Evolutionary conservation across 108 stramenopile species (phyloP), one percentile per base, ranked within the genome.

Genomic region (Skeletonema tropicum): DNA sequence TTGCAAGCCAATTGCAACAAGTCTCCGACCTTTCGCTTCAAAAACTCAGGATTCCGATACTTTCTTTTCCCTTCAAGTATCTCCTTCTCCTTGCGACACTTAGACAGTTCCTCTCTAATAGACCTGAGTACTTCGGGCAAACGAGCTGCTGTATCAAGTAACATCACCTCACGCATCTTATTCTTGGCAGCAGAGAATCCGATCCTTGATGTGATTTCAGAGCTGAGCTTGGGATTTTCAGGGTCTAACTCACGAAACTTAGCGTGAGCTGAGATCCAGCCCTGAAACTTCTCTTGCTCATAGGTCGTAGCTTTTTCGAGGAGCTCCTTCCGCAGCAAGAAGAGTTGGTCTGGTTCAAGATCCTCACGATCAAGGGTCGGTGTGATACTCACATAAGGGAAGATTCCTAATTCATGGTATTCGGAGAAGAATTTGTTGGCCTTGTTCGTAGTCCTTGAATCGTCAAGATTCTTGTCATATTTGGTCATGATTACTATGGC

Each of bases 401-500:
- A 82, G 49, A 86, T 69, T 15, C 68, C 36, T 60, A 87, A 85
- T 30, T 83, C 75, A 35, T 83, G 71, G 58, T 84, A 92, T 57
- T 92, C 88, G 4, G 73, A 14, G 60, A 92, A 92, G 66, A 92
- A 92, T 6, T 83, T 77, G 62, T 92, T 92, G 19, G 89, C 86
- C 66, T 92, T 92, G 68, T 73, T 87, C 5, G 83, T 85, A 52
- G 81, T 86, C 25, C 86, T 74, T 6, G 86, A 48, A 83, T 92
- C 89, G 2, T 84, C 86, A 3, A 88, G 74, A 38, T 92, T 84
- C 36, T 88, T 92, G 65, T 92, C 91, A 64, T 88, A 92, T 60
- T 92, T 92, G 15, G 89, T 90, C 91, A 92, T 92, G 11, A 92
- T 55, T 29, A 92, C 79, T 58, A 87, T 92, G 5, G 89, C 84